These are phyloP conservation scores for Aleurites moluccanus DNA, from an alignment of 441 rosid species.

Conservation along the genomic window DNA sequence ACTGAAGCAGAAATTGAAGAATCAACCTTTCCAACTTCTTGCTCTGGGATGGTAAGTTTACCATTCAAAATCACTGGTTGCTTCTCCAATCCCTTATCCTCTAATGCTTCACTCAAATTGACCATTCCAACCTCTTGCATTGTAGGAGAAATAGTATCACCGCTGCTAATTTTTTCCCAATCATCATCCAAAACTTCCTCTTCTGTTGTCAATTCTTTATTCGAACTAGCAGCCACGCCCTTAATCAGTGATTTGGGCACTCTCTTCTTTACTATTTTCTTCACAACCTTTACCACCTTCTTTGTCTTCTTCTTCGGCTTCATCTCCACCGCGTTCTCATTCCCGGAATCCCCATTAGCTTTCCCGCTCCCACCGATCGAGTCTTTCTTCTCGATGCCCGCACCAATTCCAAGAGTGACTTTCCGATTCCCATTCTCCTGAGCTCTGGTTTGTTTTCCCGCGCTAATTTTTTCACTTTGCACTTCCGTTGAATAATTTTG, in stretches of 20 bases:
- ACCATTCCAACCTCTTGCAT: constrained; percentile 9
- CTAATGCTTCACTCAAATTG: background rate
- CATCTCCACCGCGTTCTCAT: background rate
- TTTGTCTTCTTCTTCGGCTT: constrained; percentile 20
- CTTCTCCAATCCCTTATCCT: constrained; percentile 16
- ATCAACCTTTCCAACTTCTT: constrained; percentile 15
- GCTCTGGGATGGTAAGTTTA: background rate
- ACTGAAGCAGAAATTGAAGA: background rate
- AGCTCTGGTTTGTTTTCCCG: constrained; percentile 20
- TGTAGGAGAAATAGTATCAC: constrained; percentile 5
- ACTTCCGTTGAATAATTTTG: background rate
- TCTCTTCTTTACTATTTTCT: constrained; percentile 26
- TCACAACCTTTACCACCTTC: constrained; percentile 26
- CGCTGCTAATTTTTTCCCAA: constrained; percentile 12
- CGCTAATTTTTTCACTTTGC: background rate
- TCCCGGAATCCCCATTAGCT: constrained; percentile 2
- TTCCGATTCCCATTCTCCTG: background rate
- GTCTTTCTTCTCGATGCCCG: background rate
- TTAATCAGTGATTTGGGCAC: constrained; percentile 19
- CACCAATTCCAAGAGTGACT: background rate
- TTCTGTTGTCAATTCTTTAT: background rate
- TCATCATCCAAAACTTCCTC: background rate
- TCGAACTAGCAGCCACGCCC: constrained; percentile 1
- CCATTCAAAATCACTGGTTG: background rate
- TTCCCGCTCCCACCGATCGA: background rate